Percentiles rank a stretch among this genome's conserved stretches.
These are phyloP conservation scores for Pyricularia sp. DNA, from an alignment of 2,329 filamentous ascomycete genomes.

Conservation along the genomic window DNA sequence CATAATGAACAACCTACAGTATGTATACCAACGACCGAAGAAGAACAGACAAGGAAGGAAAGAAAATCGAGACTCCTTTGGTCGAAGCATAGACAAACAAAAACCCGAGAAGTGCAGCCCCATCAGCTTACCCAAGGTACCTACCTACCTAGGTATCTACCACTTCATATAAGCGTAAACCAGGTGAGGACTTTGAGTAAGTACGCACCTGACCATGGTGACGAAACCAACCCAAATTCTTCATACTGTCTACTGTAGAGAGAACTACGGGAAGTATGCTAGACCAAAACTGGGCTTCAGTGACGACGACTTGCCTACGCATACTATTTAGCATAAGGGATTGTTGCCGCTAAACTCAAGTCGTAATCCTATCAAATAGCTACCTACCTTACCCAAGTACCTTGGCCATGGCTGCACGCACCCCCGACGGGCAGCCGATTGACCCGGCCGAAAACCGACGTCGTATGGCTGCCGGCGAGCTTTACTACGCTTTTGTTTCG, in stretches of 20 bases:
- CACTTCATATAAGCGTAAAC: not conserved
- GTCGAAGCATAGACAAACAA: not conserved
- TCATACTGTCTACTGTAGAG: not conserved
- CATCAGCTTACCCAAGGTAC: not conserved
- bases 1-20: not conserved
- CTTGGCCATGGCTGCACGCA: slow-evolving; percentile 2
- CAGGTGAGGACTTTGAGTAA: not conserved
- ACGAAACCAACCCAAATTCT: not conserved
- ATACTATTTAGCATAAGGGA: not conserved
- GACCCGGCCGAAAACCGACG: slow-evolving; percentile 33
- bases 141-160: not conserved
- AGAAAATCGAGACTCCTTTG: not conserved
- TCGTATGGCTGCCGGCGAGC: slow-evolving; percentile 52
- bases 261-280: not conserved
- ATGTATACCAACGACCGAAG: not conserved
- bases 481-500: slow-evolving; percentile 63
- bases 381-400: not conserved
- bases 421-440: slow-evolving; percentile 13
- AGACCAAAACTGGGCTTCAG: not conserved
- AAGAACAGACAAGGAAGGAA: not conserved
- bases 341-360: not conserved
- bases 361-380: not conserved
- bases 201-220: not conserved
- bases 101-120: not conserved
- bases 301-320: not conserved